Percentiles rank a stretch among this genome's conserved stretches.
phyloP scores from a whole-genome alignment of 257 asterid genomes.

The Mentha longifolia region DNA sequence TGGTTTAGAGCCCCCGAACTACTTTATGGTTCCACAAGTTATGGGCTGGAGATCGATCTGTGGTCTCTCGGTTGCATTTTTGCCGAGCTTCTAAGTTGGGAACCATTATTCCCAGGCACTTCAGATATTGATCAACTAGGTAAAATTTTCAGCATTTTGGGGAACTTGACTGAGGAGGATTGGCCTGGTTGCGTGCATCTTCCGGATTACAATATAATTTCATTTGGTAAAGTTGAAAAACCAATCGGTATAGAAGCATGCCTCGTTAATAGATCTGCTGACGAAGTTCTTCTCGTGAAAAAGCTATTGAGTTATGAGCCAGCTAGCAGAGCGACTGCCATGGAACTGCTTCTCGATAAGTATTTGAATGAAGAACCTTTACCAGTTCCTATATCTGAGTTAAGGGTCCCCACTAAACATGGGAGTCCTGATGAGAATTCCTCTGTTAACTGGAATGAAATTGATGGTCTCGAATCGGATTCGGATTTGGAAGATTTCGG shows the following conservation, averaged over 20 bases:
- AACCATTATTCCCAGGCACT: slow-evolving; percentile 83
- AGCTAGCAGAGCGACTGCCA: slow-evolving; percentile 68
- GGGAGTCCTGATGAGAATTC: slow-evolving; percentile 60
- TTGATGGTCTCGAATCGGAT: slow-evolving; percentile 58
- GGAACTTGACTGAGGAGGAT: slow-evolving; percentile 69
- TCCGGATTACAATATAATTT: slow-evolving; percentile 85
- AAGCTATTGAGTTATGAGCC: slow-evolving; percentile 78
- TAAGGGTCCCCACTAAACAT: slow-evolving; percentile 71
- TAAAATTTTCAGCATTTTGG: slow-evolving; percentile 65
- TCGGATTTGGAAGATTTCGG: too few relatives aligned
- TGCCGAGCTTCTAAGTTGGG: slow-evolving; percentile 75
- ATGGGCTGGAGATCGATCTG: slow-evolving; percentile 84
- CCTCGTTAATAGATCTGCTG: slow-evolving; percentile 58
- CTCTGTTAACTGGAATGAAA: slow-evolving; percentile 43
- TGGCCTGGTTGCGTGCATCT: slow-evolving; percentile 89
- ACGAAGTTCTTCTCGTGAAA: slow-evolving; percentile 63
- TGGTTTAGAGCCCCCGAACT: slow-evolving; percentile 98
- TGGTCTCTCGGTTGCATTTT: slow-evolving; percentile 97
- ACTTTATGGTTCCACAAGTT: slow-evolving; percentile 83
- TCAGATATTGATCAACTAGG: slow-evolving; percentile 93
- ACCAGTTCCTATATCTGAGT: slow-evolving; percentile 64
- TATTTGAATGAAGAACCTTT: too few relatives aligned
- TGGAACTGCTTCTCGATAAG: slow-evolving; percentile 80
- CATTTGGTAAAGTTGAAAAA: slow-evolving; percentile 72
- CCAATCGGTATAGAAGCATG: slow-evolving; percentile 71